Evolutionary conservation across 2,329 filamentous ascomycete species (phyloP), one percentile per base, ranked within the genome.

Genomic region (Tolypocladium album): DNA sequence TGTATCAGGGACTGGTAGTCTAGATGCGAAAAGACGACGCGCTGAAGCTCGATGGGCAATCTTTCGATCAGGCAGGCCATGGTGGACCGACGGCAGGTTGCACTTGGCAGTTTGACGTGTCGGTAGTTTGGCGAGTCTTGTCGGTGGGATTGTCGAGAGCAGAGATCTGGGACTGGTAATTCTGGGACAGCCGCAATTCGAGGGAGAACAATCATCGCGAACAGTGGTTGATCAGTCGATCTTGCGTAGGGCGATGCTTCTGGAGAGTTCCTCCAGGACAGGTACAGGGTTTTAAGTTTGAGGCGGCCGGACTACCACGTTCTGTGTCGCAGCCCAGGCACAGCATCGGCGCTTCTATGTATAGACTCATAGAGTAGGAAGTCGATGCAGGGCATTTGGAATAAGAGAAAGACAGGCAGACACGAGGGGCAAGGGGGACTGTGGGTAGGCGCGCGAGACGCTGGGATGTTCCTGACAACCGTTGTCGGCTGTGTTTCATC

Each of bases 1-100:
- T 71, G 67, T 53, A 76, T 76, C 39, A 76, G 69, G n/a, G 73
- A 68, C 62, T 75, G 71, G 55, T 76, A 76, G 64, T 76, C 74
- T n/a, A 76, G 63, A 34, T 69, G 57, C 6, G 68, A 69, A 58
- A 71, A 71, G 50, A 76, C 66, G 40, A 72, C 69, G 2, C 63
- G 62, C 45, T 72, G 71, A 15, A 76, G 59, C 58, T 73, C 70
- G 22, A 57, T 55, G 0, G 75, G 73, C 12, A 76, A 67, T 20
- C 67, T 66, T 58, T 76, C 72, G 42, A 76, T 60, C 4, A 63
- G 56, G 8, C 67, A 71, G 15, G 67, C 60, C 64, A 65, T 68
- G 56, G 39, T 38, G 17, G 45, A 31, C 22, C 15, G 52, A 53
- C 22, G 55, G 24, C 36, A 59, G 38, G 20, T 53, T 38, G 57